These are phyloP conservation scores for Sergeia podlipaevii DNA, from an alignment of 208 protist species.

Conservation along the genomic window DNA sequence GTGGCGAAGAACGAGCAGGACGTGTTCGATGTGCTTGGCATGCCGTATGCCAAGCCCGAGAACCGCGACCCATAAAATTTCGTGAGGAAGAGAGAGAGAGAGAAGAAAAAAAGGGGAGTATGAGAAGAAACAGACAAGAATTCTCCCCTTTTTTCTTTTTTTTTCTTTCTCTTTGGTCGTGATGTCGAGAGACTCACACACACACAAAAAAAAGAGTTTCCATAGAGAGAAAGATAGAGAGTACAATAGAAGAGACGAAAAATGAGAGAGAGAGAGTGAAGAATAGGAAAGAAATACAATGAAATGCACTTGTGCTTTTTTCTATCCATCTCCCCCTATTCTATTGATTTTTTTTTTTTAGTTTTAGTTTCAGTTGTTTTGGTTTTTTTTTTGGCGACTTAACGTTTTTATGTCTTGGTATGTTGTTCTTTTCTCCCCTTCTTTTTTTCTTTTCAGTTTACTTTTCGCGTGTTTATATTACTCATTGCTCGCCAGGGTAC, in stretches of 20 bases:
- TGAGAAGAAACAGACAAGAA: constrained; percentile 3
- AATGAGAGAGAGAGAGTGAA: too few species aligned
- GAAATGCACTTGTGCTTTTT: too few species aligned
- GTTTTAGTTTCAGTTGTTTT: neutral
- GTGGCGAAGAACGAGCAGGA: constrained; percentile 75
- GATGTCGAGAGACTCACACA: too few species aligned
- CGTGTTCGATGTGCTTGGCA: constrained; percentile 84
- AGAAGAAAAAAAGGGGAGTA: neutral
- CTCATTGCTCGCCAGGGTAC: too few species aligned
- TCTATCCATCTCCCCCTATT: too few species aligned
- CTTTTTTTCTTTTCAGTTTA: constrained; percentile 3
- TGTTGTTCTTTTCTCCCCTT: neutral
- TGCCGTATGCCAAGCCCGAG: constrained; percentile 83
- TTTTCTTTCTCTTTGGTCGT: too few species aligned
- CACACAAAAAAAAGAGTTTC: too few species aligned
- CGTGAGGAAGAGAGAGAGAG: neutral
- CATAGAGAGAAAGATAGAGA: too few species aligned
- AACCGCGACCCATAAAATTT: constrained; percentile 77
- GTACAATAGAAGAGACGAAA: too few species aligned
- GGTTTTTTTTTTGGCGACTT: constrained; percentile 6
- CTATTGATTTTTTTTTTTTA: constrained; percentile 7
- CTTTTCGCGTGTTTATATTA: too few species aligned
- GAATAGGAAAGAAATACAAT: too few species aligned
- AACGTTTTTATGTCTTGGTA: too few species aligned
- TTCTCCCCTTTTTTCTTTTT: constrained; percentile 4